A percentile compares a stretch with the other conserved stretches of the same genome.
These are phyloP conservation scores for Lactarius trivialis DNA, from an alignment of 768 basidiomycete species.

Conservation along the genomic window DNA sequence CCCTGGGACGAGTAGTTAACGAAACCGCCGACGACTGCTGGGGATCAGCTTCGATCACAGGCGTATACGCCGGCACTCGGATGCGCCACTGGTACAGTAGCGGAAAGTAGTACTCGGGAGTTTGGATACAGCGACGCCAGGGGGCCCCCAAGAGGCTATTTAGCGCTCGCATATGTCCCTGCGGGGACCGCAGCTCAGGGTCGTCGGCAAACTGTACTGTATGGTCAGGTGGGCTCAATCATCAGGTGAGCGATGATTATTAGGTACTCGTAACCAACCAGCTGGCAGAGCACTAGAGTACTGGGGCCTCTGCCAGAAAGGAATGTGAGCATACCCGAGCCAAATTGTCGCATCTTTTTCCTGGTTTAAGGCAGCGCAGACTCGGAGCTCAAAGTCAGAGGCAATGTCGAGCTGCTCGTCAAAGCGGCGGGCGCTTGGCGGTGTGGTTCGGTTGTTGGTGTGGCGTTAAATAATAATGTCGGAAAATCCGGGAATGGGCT, in stretches of 20 bases:
- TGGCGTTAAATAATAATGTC: too few relatives aligned
- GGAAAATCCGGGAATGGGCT: too few relatives aligned
- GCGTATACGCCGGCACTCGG: too few relatives aligned
- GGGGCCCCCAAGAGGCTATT: not conserved
- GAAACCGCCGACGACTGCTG: not conserved
- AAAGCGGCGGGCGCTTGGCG: not conserved
- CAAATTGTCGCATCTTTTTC: not conserved
- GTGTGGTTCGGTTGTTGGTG: not conserved
- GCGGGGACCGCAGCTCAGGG: not conserved
- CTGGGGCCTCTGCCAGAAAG: not conserved
- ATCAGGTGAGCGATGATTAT: not conserved
- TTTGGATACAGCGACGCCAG: too few relatives aligned
- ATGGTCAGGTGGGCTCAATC: not conserved
- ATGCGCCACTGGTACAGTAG: too few relatives aligned
- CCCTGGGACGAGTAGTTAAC: not conserved
- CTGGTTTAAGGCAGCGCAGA: not conserved
- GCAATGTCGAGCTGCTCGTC: too few relatives aligned
- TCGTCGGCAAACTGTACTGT: not conserved
- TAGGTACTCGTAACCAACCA: not conserved
- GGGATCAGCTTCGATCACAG: not conserved
- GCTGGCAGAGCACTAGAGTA: not conserved
- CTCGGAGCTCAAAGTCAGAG: too few relatives aligned
- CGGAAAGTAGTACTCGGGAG: too few relatives aligned
- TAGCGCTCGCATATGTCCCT: not conserved
- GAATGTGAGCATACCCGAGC: not conserved